Evolutionary conservation across 495 filamentous ascomycete genomes (phyloP), one percentile per base, ranked within the genome.

Genomic region (Penicillium subrubescens): DNA sequence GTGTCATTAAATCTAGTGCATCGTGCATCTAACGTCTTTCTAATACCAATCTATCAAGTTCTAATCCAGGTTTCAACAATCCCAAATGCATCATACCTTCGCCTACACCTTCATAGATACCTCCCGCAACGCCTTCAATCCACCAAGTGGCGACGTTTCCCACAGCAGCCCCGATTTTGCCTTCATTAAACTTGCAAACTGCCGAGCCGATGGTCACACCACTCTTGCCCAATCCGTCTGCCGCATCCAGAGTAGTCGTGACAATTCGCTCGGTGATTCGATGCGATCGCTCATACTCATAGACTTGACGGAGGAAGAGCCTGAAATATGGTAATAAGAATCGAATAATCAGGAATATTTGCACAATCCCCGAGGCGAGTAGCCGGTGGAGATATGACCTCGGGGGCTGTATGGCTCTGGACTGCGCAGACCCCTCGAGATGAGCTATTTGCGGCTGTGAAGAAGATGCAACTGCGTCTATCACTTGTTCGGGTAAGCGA

Each of bases 271-370:
- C 82, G 0, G 82, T 85, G 46, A 91, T 79, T 61, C 78, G 84
- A 71, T 90, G 81, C 34, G 85, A 79, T n/a, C 87, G 84, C 62
- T 92, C 90, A 65, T 87, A 90, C 41, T 80, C 74, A 59, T 88
- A 89, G 5, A 82, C 71, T 5, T 79, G 67, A 21, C 72, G 74
- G 27, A 89, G 57, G 7, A 89, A 69, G n/a, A 81, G 55, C 62
- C 81, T 86, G 31, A 85, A 65, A 67, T 88, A 88, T 12, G 89
- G 89, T 2, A 89, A 70, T 5, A 88, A 44, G 19, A 87, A 77
- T 21, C 86, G 85, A 43, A 85, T 8, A 21, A 88, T 41, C 8
- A 90, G 68, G 60, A 89, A 88, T 0, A 87, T 34, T 29, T 83
- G 77, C 37, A 90, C 71, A 19, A 90, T 87, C 0, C 70, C 66